A percentile compares a stretch with the other conserved stretches of the same genome.
These are phyloP conservation scores for Colletotrichum ledebouriae DNA, from an alignment of 2,329 filamentous ascomycete species.

Conservation along the genomic window DNA sequence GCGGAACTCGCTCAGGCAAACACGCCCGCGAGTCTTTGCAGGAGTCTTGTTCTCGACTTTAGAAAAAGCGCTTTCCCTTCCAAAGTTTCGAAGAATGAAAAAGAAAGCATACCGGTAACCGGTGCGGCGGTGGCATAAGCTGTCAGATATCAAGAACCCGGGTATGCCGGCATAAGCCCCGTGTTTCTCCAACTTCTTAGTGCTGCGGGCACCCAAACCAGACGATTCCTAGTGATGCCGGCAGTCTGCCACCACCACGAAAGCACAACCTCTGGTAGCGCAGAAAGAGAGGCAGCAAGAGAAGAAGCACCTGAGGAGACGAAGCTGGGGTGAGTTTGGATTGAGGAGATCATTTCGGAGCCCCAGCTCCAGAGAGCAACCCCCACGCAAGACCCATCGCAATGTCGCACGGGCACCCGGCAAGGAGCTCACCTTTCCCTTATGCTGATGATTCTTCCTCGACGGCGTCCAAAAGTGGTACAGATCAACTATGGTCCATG, in stretches of 20 bases:
- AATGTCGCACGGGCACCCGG: not conserved
- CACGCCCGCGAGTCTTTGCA: not conserved
- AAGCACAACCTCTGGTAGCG: no score
- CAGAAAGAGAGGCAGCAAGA: no score
- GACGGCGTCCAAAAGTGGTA: constrained; percentile 11
- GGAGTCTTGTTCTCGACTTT: not conserved
- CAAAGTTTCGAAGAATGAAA: not conserved
- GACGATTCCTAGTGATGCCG: constrained; percentile 2
- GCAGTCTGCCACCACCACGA: not conserved
- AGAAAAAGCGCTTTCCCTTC: no score
- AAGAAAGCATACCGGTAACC: constrained; percentile 11
- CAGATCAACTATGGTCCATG: constrained; percentile 16
- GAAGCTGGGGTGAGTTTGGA: not conserved
- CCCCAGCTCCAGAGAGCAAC: no score
- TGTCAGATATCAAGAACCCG: constrained; percentile 14
- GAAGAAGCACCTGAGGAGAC: no score
- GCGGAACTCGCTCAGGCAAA: not conserved
- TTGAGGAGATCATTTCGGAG: not conserved
- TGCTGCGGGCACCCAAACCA: not conserved
- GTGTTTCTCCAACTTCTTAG: not conserved
- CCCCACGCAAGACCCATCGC: not conserved
- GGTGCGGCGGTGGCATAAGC: not conserved
- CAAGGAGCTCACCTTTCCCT: no score
- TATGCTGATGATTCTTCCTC: not conserved
- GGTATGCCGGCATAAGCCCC: constrained; percentile 5